A percentile compares a stretch with the other conserved stretches of the same genome.
phyloP scores from a whole-genome alignment of 225 moss, liverwort and hornwort genomes.

The Physcomitrellopsis africana region DNA sequence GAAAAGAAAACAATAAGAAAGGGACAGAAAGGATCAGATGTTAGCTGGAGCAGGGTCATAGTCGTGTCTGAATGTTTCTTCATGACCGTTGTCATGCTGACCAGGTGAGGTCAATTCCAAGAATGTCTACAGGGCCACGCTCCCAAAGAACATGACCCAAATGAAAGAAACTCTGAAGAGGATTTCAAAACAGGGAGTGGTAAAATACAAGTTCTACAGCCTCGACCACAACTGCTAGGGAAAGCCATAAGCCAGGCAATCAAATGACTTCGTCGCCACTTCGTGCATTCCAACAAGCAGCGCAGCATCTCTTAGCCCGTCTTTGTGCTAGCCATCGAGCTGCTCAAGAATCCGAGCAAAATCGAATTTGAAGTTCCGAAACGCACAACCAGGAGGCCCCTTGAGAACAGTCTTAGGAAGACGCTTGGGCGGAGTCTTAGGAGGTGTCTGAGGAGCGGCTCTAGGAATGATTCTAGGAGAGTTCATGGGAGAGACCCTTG shows the following conservation, averaged over 20 bases:
- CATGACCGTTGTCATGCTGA: background rate
- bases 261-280: background rate
- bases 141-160: slow-evolving; percentile 21
- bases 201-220: slow-evolving; percentile 27
- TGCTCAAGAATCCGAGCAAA: slow-evolving; percentile 57
- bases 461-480: background rate
- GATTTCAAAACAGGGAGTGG: background rate
- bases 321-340: slow-evolving; percentile 47
- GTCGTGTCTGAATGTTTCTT: background rate
- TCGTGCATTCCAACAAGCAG: slow-evolving; percentile 1
- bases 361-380: slow-evolving; percentile 65
- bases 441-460: slow-evolving; percentile 10
- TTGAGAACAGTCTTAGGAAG: slow-evolving; percentile 14
- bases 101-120: background rate
- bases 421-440: background rate
- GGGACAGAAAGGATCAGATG: background rate
- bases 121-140: background rate
- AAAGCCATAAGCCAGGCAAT: slow-evolving; percentile 12
- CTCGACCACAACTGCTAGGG: slow-evolving; percentile 20
- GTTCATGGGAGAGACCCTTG: background rate
- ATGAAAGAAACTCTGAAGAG: slow-evolving; percentile 8
- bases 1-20: too few relatives aligned
- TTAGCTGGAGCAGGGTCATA: background rate
- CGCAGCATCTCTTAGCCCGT: background rate
- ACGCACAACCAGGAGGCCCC: slow-evolving; percentile 56